Evolutionary conservation across 495 filamentous ascomycete species (phyloP).

Genomic region (Penicillium parvum): DNA sequence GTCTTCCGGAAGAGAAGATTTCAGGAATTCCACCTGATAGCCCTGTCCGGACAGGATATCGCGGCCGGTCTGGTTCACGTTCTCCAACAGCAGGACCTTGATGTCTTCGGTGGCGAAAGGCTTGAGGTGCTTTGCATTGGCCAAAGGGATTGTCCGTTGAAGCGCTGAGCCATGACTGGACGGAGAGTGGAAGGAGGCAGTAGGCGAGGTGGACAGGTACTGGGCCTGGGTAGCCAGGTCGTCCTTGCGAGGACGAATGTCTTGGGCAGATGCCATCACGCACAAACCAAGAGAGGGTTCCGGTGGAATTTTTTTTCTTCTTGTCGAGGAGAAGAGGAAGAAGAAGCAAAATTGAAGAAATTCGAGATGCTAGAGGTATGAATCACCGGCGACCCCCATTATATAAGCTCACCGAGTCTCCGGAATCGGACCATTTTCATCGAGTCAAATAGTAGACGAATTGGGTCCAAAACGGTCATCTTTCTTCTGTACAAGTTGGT

Average conservation of each 20-base stretch:
- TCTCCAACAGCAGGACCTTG: constrained; percentile 93
- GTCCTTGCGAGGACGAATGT: constrained; percentile 33
- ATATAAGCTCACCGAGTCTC: constrained; percentile 24
- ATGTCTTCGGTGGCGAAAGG: constrained; percentile 93
- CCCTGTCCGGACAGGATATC: constrained; percentile 80
- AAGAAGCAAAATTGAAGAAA: no score
- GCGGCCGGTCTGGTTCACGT: constrained; percentile 85
- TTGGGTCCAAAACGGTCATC: background rate
- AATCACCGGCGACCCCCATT: constrained; percentile 11
- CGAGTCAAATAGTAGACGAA: background rate
- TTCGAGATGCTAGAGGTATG: no score
- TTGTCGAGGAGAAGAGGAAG: background rate
- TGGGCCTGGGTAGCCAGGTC: constrained; percentile 40
- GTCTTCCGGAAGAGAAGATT: constrained; percentile 84
- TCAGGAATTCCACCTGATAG: constrained; percentile 92
- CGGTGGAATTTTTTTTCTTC: no score
- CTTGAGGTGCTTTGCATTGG: constrained; percentile 74
- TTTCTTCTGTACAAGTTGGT: background rate
- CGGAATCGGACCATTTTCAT: constrained; percentile 25
- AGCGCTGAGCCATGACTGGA: constrained; percentile 41
- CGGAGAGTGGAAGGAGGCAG: constrained; percentile 61
- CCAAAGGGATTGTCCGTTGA: constrained; percentile 28
- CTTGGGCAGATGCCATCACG: constrained; percentile 23
- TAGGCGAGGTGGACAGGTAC: constrained; percentile 59
- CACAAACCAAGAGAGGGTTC: no score